Percentiles rank a stretch among this genome's conserved stretches.
These are phyloP conservation scores for Colletotrichum sp. DNA, from an alignment of 2,329 filamentous ascomycete species.

Conservation along the genomic window DNA sequence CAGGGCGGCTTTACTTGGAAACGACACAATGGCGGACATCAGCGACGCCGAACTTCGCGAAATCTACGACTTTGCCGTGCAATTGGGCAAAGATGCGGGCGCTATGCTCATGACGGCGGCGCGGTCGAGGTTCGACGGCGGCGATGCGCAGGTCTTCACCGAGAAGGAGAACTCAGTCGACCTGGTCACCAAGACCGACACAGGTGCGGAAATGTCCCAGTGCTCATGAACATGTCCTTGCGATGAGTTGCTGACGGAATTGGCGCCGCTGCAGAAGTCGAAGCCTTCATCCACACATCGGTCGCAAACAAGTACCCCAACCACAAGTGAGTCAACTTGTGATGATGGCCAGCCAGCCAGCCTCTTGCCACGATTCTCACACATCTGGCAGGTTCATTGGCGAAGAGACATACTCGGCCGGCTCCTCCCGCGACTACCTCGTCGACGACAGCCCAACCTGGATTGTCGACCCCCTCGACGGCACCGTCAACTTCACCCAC, in stretches of 20 bases:
- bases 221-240: not conserved
- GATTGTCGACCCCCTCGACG: conserved; percentile 79
- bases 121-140: conserved; percentile 54
- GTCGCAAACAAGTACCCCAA: conserved; percentile 66
- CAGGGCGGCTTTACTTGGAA: not conserved
- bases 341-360: not conserved
- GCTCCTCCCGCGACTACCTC: conserved; percentile 70
- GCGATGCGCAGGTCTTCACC: conserved; percentile 42
- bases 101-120: conserved; percentile 69
- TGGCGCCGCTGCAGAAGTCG: conserved; percentile 60
- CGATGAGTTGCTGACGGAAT: not conserved
- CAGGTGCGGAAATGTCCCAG: conserved; percentile 52
- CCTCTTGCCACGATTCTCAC: not conserved
- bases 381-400: conserved; percentile 67
- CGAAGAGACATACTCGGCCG: conserved; percentile 77
- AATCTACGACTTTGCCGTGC: conserved; percentile 73
- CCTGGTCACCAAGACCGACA: conserved; percentile 78
- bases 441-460: conserved; percentile 70
- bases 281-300: conserved; percentile 68
- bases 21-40: conserved; percentile 26
- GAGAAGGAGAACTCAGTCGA: conserved; percentile 81
- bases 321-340: conserved; percentile 60
- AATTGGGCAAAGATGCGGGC: conserved; percentile 74
- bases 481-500: conserved; percentile 83
- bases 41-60: conserved; percentile 59